Evolutionary conservation across 2,329 filamentous ascomycete genomes (phyloP), one percentile per base, ranked within the genome.

Genomic region (Xylaria polymorpha): DNA sequence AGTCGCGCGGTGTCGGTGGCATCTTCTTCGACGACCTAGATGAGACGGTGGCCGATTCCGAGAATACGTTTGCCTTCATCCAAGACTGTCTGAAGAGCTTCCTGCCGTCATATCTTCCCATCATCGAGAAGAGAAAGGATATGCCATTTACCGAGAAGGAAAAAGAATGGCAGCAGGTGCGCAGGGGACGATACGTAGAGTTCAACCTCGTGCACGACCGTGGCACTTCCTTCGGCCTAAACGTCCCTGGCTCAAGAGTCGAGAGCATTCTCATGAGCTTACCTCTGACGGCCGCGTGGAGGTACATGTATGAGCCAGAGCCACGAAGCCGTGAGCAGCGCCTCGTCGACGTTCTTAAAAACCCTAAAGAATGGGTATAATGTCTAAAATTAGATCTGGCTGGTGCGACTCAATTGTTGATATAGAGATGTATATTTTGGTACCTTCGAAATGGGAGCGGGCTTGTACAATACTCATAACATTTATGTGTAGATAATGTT

Each of bases 21-120:
- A 98, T 99, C 81, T 99, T 99, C 88, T 99, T 99, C 78, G 96
- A 99, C 81, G 96, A 99, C 79, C 86, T 99, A 15, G 96, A 99
- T 79, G 92, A 92, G 76, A 87, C 88, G 1, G 92, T 95, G 76
- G 93, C 94, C 70, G 93, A 96, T 77, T 91, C 93, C 74, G 94
- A 98, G 79, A 93, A 94, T 73, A 88, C 94, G 0, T 98, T 99
- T 79, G 89, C 92, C 18, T 98, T 98, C 75, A 88, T 94, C 64
- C 92, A 94, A 78, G 93, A 94, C 77, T 93, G 92, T 76, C 85
- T 98, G 66, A 89, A 90, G 69, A 91, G 94, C 10, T 99, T 99
- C 85, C 80, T 98, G 66, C 96, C 96, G 0, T 92, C 91, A 0
- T 99, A 98, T 78, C 76, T 98, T 1, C 95, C 96, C 35, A 97